Evolutionary conservation across 129 eudicot genomes (phyloP), one percentile per base, ranked within the genome.

Genomic region (Flaveria brownii): DNA sequence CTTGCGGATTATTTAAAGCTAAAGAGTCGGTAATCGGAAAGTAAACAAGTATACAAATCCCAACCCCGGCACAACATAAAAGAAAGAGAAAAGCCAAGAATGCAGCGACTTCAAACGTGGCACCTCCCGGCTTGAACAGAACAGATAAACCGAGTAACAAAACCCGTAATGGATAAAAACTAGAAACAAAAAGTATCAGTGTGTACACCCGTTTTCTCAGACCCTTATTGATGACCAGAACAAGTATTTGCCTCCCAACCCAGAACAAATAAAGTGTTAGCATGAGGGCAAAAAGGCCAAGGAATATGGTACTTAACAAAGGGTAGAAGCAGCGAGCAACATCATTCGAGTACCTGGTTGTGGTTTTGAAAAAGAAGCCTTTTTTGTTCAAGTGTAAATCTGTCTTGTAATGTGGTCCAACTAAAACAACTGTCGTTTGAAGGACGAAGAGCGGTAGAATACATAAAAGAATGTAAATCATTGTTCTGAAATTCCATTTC

Each of bases 21-120:
- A 93, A 84, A 79, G 97, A 88, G 83, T 93, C 98, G 13, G 92
- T 86, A 80, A 93, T 85, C 9, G 98, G 98, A 41, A 90, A 85
- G 89, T 88, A 90, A 18, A 93, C 96, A 50, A 93, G 98, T 49
- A 83, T 74, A 80, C 86, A 88, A 59, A 93, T 84, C 67, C 91
- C 97, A 64, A 88, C 91, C 80, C 89, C 88, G 9, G 80, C 81
- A 81, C 98, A 93, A 67, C 89, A 82, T 75, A 90, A 64, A 80
- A 90, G 83, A 77, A 90, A 89, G 72, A 93, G 88, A 76, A 93
- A 93, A 73, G 92, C 91, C 83, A 87, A 84, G 82, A 93, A 94
- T 13, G 87, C 82, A 50, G 91, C 69, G 66, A 84, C 83, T 71
- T 91, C 93, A 78, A 88, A 88, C 73, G 73, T 76, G 4, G 74